Base-by-base conservation (phyloP, 1,284 basidiomycete species). In the Phylloboletellus chloephorus region DNA sequence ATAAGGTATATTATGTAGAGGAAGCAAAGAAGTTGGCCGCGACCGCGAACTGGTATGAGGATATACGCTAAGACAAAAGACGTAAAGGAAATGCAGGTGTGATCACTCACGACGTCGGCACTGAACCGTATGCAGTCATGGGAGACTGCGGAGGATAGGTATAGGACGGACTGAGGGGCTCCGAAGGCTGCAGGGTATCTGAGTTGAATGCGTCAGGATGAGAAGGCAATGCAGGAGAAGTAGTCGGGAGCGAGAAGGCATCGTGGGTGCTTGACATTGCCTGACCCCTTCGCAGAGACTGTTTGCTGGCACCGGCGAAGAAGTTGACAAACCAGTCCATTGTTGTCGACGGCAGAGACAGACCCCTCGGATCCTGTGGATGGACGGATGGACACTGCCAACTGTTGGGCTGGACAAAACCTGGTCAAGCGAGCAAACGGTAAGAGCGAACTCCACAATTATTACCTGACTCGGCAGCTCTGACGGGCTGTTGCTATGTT, bases 271-370 rank as follows among this genome's bases (percentile, higher is more conserved):
- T 76, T 13, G 73, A 76, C 47, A 88, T 72, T 32, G 81, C 74
- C 61, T 82, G 78, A 53, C 68, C 78, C 56, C 69, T 73, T 55
- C 73, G 60, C 22, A 67, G 50, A 50, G 67, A 73, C 53, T 72
- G 68, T 31, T 67, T 60, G 32, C 62, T 64, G 47, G 71, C 68
- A 32, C 67, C 57, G 19, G 73, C 68, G 61, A 87, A 85, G 43
- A 83, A 65, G 50, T 73, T 76, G 29, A 71, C 64, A 39, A 87
- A 66, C 83, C 83, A 87, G 66, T 78, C 76, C 83, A 87, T 87
- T 28, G 50, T 50, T 44, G 53, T 44, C 28, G 43, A 31, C 31
- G 43, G 42, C 6, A 34, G 34, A 35, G 39, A 49, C 36, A 22
- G 42, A 41, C 32, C 22, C n/a, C 35, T 46, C 20, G 28, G 19